Percentiles rank a stretch among this genome's conserved stretches.
Conservation (phyloP, 2,329 filamentous ascomycete species). For the Ophiostoma himal-ulmi region DNA sequence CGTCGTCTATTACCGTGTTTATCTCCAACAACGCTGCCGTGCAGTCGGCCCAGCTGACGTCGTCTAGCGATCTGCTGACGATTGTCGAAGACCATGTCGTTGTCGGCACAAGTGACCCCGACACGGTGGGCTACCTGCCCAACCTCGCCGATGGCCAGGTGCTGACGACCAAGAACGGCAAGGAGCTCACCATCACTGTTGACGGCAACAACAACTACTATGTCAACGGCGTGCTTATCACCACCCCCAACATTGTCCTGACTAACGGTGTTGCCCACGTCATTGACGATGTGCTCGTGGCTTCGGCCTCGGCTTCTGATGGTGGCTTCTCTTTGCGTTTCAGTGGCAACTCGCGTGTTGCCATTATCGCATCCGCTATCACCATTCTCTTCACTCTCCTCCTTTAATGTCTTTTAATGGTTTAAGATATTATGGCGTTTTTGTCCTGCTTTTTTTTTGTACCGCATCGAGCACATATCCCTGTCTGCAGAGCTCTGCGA, state of each 20-base stretch:
- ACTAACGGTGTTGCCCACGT: slow-evolving; percentile 24
- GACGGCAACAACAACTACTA: slow-evolving; percentile 24
- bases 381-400: slow-evolving; percentile 16
- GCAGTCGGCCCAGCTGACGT: slow-evolving; percentile 20
- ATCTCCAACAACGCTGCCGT: slow-evolving; percentile 24
- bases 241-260: slow-evolving; percentile 22
- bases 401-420: background rate
- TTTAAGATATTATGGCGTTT: background rate
- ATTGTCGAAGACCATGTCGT: slow-evolving; percentile 23
- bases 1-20: slow-evolving; percentile 24
- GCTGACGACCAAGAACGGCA: slow-evolving; percentile 22
- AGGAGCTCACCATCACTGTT: slow-evolving; percentile 21
- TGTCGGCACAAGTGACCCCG: slow-evolving; percentile 1
- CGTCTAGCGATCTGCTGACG: slow-evolving; percentile 12
- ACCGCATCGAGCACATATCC: slow-evolving; percentile 13
- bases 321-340: slow-evolving; percentile 14
- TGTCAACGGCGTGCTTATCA: slow-evolving; percentile 24
- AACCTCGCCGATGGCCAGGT: slow-evolving; percentile 23
- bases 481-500: slow-evolving; percentile 12
- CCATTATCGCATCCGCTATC: slow-evolving; percentile 6
- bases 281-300: slow-evolving; percentile 21
- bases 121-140: slow-evolving; percentile 22
- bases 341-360: background rate
- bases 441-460: background rate
- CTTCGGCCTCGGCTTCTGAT: slow-evolving; percentile 17